Evolutionary conservation across 805 yeast species (phyloP), one percentile per base, ranked within the genome.

Genomic region (Monosporozyma unispora): DNA sequence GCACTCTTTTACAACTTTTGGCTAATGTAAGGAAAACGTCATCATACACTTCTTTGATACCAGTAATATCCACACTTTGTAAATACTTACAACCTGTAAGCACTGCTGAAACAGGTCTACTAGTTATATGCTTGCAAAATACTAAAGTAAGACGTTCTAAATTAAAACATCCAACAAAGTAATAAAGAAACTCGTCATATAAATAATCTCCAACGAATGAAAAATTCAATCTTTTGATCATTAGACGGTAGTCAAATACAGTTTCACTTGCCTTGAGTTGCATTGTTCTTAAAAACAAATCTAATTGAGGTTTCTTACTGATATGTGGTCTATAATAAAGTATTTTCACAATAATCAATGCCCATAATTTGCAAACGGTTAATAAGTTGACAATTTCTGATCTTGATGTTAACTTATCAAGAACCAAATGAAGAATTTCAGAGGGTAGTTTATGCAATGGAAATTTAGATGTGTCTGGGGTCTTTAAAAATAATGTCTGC

Each of bases 241-340:
- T 81, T 35, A 68, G 69, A 62, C 82, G 74, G 67, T 81, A 85
- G 63, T 81, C 80, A 81, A 86, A 84, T 55, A 73, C 75, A 1
- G 87, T 80, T 38, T 67, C 59, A 4, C 53, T 61, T 7, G 59
- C 40, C 6, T 50, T 45, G 18, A 52, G 42, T 28, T 50, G 50
- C 70, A 66, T 66, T 8, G 69, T 64, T 25, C 60, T 55, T 57
- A 64, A 58, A 44, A 66, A 64, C 48, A 72, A 66, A 18, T 80
- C 78, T 42, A 69, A 54, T 42, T 70, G 70, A 75, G 84, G 76
- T 41, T 87, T 79, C 42, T 71, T 68, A 45, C 76, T 70, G 46
- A 89, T 75, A 52, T 77, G 77, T 3, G 97, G 96, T 51, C 98
- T 77, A 62, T 87, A 86, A 95, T 96, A 90, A 28, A 90, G 70